Evolutionary conservation across 2,329 filamentous ascomycete genomes (phyloP).

Genomic region (Pseudogymnoascus pannorum): DNA sequence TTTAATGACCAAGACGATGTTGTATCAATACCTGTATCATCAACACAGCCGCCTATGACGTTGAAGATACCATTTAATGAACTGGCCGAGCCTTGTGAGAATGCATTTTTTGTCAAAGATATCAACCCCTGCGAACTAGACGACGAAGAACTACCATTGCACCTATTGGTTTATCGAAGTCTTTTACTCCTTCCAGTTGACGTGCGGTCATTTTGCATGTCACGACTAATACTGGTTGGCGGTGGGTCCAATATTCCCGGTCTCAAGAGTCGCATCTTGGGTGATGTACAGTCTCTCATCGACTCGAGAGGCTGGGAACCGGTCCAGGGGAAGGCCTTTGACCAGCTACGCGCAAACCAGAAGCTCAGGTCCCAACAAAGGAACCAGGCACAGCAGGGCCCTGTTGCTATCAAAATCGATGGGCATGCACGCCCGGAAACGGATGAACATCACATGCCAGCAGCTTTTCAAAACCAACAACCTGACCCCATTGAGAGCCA

Average conservation of each 20-base stretch:
- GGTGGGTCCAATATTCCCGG: constrained; percentile 74
- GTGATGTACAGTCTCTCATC: constrained; percentile 64
- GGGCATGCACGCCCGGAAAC: constrained; percentile 13
- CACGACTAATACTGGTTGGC: constrained; percentile 79
- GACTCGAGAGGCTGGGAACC: constrained; percentile 68
- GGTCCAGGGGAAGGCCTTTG: constrained; percentile 62
- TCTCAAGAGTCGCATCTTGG: constrained; percentile 66
- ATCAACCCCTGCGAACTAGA: constrained; percentile 57
- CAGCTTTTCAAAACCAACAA: constrained; percentile 36
- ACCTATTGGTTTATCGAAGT: constrained; percentile 66
- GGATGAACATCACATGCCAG: constrained; percentile 19
- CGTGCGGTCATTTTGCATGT: constrained; percentile 77
- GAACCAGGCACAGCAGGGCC: neutral
- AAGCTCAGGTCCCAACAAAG: constrained; percentile 15
- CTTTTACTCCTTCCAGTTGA: constrained; percentile 74
- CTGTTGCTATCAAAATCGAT: neutral
- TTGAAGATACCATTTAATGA: constrained; percentile 61
- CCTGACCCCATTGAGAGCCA: constrained; percentile 52
- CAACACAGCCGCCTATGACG: constrained; percentile 41
- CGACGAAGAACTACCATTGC: constrained; percentile 77
- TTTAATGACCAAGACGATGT: constrained; percentile 25
- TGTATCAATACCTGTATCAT: constrained; percentile 37
- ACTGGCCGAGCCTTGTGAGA: constrained; percentile 69
- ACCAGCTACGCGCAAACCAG: constrained; percentile 36
- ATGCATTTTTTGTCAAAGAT: constrained; percentile 60